Base-by-base conservation (phyloP, 1,139 yeast genomes). In the Yamadazyma atlantica region DNA sequence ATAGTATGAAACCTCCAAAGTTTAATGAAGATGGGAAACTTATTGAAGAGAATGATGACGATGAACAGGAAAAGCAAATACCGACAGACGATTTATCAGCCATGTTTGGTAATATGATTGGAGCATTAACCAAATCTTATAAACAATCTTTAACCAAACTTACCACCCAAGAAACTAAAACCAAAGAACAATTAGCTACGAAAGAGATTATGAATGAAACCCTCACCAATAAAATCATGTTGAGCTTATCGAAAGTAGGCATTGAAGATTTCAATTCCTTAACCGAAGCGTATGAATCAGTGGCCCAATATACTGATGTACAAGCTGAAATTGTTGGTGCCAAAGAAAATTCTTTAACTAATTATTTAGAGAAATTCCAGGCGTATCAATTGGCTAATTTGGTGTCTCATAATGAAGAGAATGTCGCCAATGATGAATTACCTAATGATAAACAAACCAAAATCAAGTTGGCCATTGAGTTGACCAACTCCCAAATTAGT, bases 401-500 rank as follows among this genome's bases (percentile, higher is more conserved):
- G 21, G 60, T 69, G 3, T 57, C 62, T 24, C 53, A 50, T 16
- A 55, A 63, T 29, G 73, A 53, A 39, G 46, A 45, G 23, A 44
- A 44, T 18, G 40, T 35, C 12, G 37, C 38, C n/a, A 35, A 39
- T 4, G 42, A 36, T 4, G 37, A 40, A 11, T 41, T 43, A 17
- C 50, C 43, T 21, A 41, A 40, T 24, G 49, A 50, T 14, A 49
- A 49, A 29, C 55, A 43, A 12, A 53, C 42, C 11, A 48, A 50
- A 19, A 46, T 53, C 18, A 44, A 48, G 13, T 57, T 60, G 34
- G 59, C 72, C 3, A 43, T 66, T 12, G 75, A 78, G 41, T 62
- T 84, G 40, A 69, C 84, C 1, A 57, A 68, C 26, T 55, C 79
- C 35, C 90, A 83, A 55, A 50, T 77, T 28, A 62, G 69, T 40